A percentile compares a stretch with the other conserved stretches of the same genome.
Conservation (phyloP, 192 early-diverging fungal species). For the Dimargaris verticillata region DNA sequence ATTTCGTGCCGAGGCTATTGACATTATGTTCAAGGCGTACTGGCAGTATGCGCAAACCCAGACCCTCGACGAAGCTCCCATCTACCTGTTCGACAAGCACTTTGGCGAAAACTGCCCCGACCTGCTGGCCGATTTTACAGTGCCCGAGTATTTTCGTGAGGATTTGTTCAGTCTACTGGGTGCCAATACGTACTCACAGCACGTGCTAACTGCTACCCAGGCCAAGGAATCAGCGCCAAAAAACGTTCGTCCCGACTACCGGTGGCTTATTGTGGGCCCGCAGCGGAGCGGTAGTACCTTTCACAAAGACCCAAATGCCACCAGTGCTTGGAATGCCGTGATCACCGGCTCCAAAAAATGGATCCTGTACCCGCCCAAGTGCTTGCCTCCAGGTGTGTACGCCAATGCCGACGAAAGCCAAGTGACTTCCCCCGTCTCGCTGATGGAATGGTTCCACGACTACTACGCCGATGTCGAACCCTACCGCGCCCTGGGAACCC, state of each 20-base stretch:
- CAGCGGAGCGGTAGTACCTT: constrained; percentile 43
- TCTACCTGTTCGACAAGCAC: constrained; percentile 55
- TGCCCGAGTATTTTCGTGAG: constrained; percentile 42
- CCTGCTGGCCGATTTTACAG: constrained; percentile 32
- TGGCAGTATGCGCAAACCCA: constrained; percentile 24
- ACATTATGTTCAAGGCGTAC: constrained; percentile 38
- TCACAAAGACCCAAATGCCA: constrained; percentile 60
- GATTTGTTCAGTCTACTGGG: constrained; percentile 45
- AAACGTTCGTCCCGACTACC: constrained; percentile 36
- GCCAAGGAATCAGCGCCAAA: background rate
- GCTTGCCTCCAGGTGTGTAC: constrained; percentile 48
- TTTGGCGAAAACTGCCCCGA: constrained; percentile 28
- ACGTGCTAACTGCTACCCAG: background rate
- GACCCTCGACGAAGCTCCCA: constrained; percentile 37
- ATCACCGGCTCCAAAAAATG: constrained; percentile 52
- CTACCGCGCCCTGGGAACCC: background rate
- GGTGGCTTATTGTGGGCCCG: constrained; percentile 58
- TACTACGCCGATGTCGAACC: constrained; percentile 33
- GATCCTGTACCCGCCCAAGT: constrained; percentile 52
- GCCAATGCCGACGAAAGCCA: constrained; percentile 43
- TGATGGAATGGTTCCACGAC: constrained; percentile 52
- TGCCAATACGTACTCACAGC: constrained; percentile 8
- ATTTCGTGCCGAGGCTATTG: constrained; percentile 45
- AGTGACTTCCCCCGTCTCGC: constrained; percentile 50
- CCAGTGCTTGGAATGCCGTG: constrained; percentile 57